Conservation (phyloP, 1,139 yeast genomes). For the Arxiozyma bovina region DNA sequence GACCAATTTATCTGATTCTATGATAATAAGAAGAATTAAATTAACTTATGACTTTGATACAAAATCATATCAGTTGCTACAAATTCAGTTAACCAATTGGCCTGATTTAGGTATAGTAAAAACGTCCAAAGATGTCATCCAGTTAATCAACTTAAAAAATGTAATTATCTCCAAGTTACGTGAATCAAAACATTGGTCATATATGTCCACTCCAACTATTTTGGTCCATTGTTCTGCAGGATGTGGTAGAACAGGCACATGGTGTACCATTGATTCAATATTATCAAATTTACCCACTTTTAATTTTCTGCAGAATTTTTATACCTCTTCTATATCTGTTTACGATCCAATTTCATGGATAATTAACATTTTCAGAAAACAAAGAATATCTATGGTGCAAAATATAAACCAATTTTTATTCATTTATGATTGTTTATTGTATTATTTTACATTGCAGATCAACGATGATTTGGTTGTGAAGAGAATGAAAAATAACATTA, state of each 20-base stretch:
- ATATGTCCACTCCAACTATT: slow-evolving; percentile 34
- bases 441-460: slow-evolving; percentile 24
- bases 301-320: slow-evolving; percentile 13
- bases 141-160: slow-evolving; percentile 29
- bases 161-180: slow-evolving; percentile 16
- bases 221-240: slow-evolving; percentile 86
- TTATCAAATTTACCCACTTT: slow-evolving; percentile 27
- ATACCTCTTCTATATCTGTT: slow-evolving; percentile 6
- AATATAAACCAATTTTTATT: slow-evolving; percentile 65
- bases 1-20: slow-evolving; percentile 2
- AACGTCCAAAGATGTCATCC: slow-evolving; percentile 31
- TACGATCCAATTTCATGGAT: slow-evolving; percentile 44
- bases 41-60: slow-evolving; percentile 27
- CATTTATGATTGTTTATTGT: slow-evolving; percentile 50
- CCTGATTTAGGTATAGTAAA: slow-evolving; percentile 61
- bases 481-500: not conserved
- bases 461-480: slow-evolving; percentile 6
- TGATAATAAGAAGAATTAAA: slow-evolving; percentile 35
- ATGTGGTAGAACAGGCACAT: slow-evolving; percentile 85
- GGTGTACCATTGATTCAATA: slow-evolving; percentile 58
- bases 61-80: slow-evolving; percentile 37
- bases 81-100: slow-evolving; percentile 67
- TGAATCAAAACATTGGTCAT: slow-evolving; percentile 9
- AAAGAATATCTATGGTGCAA: slow-evolving; percentile 80
- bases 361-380: slow-evolving; percentile 51